Conservation (phyloP, 768 basidiomycete species). For the Cystofilobasidium macerans region DNA sequence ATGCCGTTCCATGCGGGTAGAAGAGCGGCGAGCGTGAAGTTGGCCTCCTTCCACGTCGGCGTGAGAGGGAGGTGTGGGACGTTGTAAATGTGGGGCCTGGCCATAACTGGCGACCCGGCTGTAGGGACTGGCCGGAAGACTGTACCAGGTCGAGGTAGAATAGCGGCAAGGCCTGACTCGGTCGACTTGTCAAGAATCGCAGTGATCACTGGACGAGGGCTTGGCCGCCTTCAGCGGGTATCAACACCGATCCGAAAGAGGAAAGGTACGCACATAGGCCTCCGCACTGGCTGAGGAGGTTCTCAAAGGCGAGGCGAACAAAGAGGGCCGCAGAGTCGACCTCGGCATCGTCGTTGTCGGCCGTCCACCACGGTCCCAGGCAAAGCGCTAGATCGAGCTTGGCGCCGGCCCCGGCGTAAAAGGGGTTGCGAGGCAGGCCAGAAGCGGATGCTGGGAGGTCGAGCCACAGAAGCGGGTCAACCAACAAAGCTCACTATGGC, state of each 20-base stretch:
- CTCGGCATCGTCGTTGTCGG: constrained; percentile 5
- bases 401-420: background rate
- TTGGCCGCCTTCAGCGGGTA: too few relatives aligned
- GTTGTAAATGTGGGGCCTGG: constrained; percentile 11
- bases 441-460: constrained; percentile 13
- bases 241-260: background rate
- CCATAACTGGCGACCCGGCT: background rate
- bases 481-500: too few relatives aligned
- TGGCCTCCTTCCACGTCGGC: constrained; percentile 25
- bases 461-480: too few relatives aligned
- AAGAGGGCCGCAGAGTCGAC: constrained; percentile 35
- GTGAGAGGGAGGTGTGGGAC: constrained; percentile 27
- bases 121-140: background rate
- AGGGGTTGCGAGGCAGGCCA: background rate
- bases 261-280: constrained; percentile 33
- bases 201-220: constrained; percentile 30
- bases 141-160: constrained; percentile 35
- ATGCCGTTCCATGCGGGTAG: constrained; percentile 16
- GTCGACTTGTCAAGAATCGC: constrained; percentile 37
- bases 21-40: constrained; percentile 26
- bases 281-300: constrained; percentile 34
- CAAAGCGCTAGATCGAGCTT: constrained; percentile 30
- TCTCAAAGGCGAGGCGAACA: constrained; percentile 38
- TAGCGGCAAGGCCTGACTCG: constrained; percentile 37
- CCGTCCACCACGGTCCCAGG: constrained; percentile 29